Base-by-base conservation (phyloP, 108 stramenopile species). In the Nitzschia inconspicua region DNA sequence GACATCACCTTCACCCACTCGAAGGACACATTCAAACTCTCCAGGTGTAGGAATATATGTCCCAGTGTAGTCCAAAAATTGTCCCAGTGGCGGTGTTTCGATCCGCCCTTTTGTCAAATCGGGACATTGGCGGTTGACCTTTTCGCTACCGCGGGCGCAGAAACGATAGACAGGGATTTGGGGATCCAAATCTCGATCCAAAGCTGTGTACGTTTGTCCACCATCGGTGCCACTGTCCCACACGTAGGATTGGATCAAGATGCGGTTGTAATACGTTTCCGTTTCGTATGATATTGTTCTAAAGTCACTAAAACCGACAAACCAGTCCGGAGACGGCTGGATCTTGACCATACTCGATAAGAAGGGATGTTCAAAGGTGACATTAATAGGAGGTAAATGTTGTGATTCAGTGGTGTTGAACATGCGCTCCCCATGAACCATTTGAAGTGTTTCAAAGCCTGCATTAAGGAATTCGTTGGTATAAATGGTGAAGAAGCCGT, bases 191-290 rank as follows among this genome's bases (percentile, higher is more conserved):
- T 79, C 77, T 8, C 63, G 57, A 57, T 79, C 77, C 13, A 70
- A 44, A 1, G 62, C 50, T 2, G 54, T 59, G 53, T 80, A 80
- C 0, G 66, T 54, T 32, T 67, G 42, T n/a, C 79, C 79, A 40
- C 47, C 66, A 68, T 80, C 75, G 32, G 79, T 80, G 4, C 79
- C 79, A 25, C 60, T 48, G 55, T 72, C 70, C 68, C 71, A 76
- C 0, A 76, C 60, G 36, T 66, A 72, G 14, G 67, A 56, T 36
- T 76, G 60, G 25, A 80, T 61, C 18, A 60, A 64, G 47, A 80
- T 47, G 2, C 63, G 63, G 36, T 68, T 53, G 51, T 53, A 80
- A 4, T 49, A 80, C 0, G 74, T 80, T 25, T 75, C 63, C 11
- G 69, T 63, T 35, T 69, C 73, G 26, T 65, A 63, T 37, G 61